These are phyloP conservation scores for Solanum chilense DNA, from an alignment of 257 asterid genomes.

Conservation along the genomic window DNA sequence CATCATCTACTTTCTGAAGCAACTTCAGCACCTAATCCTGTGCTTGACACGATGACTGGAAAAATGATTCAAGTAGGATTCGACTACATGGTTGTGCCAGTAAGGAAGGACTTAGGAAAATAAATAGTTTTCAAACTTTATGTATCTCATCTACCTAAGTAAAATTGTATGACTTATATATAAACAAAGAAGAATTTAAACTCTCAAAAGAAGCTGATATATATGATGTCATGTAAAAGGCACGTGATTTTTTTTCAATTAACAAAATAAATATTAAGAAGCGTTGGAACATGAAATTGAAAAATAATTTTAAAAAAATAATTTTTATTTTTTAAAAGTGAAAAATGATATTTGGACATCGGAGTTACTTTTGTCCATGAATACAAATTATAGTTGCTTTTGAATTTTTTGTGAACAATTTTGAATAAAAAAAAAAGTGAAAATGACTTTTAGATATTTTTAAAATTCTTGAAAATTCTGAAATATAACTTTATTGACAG, in stretches of 20 bases:
- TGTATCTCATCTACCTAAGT: too few species aligned
- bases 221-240: neutral
- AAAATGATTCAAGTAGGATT: neutral
- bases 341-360: too few species aligned
- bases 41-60: neutral
- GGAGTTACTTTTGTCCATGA: neutral
- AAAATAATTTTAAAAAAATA: too few species aligned
- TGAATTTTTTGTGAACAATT: too few species aligned
- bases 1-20: neutral
- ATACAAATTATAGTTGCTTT: too few species aligned
- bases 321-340: neutral
- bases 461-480: too few species aligned
- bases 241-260: neutral
- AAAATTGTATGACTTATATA: neutral
- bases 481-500: neutral
- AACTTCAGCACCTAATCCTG: neutral
- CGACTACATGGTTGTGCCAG: neutral
- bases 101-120: neutral
- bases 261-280: neutral
- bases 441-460: neutral
- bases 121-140: neutral
- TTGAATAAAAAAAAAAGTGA: too few species aligned
- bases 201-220: too few species aligned
- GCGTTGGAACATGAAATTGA: neutral
- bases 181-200: too few species aligned